phyloP scores from a whole-genome alignment of 805 yeast genomes.

The Danielia oregonensis region DNA sequence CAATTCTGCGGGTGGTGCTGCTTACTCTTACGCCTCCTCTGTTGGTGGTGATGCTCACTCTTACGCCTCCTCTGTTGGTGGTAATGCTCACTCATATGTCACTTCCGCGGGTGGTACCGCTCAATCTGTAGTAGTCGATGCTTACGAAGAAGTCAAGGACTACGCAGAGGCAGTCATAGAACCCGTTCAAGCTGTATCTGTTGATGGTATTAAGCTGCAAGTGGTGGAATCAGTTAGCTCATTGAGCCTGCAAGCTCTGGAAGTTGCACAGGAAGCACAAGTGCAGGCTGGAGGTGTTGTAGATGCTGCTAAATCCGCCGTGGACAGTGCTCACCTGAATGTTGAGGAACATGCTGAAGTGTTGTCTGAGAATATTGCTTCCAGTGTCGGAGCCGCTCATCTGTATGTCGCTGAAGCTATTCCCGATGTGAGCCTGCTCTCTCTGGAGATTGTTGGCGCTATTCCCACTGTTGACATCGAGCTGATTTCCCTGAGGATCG shows the following conservation, averaged over 20 bases:
- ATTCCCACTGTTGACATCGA: not conserved
- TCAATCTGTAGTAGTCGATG: not conserved
- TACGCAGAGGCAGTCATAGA: not conserved
- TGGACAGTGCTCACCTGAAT: no score
- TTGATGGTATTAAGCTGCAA: no score
- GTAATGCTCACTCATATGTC: not conserved
- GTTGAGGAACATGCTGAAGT: not conserved
- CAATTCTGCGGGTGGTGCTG: not conserved
- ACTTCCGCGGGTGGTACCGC: not conserved
- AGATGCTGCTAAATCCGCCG: no score
- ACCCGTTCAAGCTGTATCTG: no score
- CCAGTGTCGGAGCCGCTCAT: not conserved
- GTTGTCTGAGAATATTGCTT: conserved; percentile 1
- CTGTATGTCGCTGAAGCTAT: conserved; percentile 1
- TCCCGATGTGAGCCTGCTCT: not conserved
- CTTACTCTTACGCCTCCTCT: not conserved
- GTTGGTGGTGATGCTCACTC: not conserved
- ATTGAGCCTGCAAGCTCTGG: conserved; percentile 1
- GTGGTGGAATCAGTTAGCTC: not conserved
- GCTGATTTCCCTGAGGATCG: not conserved
- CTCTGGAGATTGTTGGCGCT: not conserved
- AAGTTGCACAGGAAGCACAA: not conserved
- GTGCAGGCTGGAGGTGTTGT: not conserved
- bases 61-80: not conserved
- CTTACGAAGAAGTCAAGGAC: not conserved